Conservation (phyloP, 345 rosid genomes). For the Camelina laxa region DNA sequence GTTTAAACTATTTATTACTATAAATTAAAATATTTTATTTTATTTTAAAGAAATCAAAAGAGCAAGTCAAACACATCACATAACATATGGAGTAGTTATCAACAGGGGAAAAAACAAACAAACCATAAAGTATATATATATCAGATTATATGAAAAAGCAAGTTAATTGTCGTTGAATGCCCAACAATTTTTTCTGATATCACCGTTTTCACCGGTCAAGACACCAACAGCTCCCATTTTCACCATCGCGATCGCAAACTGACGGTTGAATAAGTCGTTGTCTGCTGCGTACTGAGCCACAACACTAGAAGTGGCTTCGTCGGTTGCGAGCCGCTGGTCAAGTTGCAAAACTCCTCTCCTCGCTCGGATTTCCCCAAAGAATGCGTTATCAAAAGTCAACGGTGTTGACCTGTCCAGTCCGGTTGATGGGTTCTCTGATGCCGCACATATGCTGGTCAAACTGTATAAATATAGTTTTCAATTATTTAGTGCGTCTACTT, state of each 20-base stretch:
- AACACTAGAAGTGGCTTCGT: conserved; percentile 45
- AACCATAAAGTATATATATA: neutral
- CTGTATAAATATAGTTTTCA: neutral
- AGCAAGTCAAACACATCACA: neutral
- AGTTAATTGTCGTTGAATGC: conserved; percentile 42
- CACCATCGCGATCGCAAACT: conserved; percentile 63
- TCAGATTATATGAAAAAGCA: neutral
- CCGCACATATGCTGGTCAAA: conserved; percentile 48
- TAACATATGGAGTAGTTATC: neutral
- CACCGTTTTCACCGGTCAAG: conserved; percentile 60
- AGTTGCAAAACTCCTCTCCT: conserved; percentile 62
- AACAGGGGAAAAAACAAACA: neutral
- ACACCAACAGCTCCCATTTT: conserved; percentile 59
- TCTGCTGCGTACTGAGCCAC: conserved; percentile 53
- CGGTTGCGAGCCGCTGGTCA: conserved; percentile 60
- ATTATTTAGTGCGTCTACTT: neutral
- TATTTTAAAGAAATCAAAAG: neutral
- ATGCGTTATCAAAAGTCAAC: conserved; percentile 54
- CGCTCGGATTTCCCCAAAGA: conserved; percentile 47
- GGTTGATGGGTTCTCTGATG: conserved; percentile 48
- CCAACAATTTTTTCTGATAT: conserved; percentile 64
- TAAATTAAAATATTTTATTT: neutral
- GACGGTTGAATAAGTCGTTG: conserved; percentile 38
- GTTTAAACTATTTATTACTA: neutral
- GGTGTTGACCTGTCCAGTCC: conserved; percentile 61